Evolutionary conservation across 768 basidiomycete species (phyloP), one percentile per base, ranked within the genome.

Genomic region (Termitomyces bulborhizus): DNA sequence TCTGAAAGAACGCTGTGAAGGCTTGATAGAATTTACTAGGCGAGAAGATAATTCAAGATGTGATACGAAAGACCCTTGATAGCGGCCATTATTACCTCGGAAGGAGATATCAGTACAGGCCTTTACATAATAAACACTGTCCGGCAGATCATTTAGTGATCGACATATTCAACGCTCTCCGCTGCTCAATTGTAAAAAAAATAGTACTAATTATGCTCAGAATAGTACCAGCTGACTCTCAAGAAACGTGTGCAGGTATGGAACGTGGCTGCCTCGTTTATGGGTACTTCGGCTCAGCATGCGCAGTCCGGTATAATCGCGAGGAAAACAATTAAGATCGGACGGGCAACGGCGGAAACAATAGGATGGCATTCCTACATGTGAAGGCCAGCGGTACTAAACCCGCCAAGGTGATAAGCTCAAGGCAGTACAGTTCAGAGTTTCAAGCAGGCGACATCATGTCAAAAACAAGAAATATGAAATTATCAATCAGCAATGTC

Each of bases 401-500:
- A 34, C 12, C 21, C 26, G 27, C 6, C 43, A 6, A 44, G 6
- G 29, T 12, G 6, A 6, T 7, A 13, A 44, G 6, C 15, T 44
- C 16, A 29, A 29, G 44, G 9, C 27, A 7, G 16, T 45, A 1
- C 27, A 11, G 16, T 9, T 16, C 13, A 44, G 13, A 27, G 6
- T 45, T 29, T 8, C 4, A n/a, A 29, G 7, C 43, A 3, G 29
- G 29, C 16, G n/a, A n/a, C 26, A 26, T 49, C 37, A 6, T 13
- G 29, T 12, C 44, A 15, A 15, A 15, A 9, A 32, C 2, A 18
- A 18, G n/a, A 31, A 12, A 39, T 8, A 61, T 56, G 57, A 36
- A 53, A 59, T 52, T 41, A 60, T 76, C 68, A 82, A 55, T 81
- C 79, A 41, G 73, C 67, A 53, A 81, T 77, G 55, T 96, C 92